These are phyloP conservation scores for Chalciporus chontae DNA, from an alignment of 768 basidiomycete genomes.

Conservation along the genomic window DNA sequence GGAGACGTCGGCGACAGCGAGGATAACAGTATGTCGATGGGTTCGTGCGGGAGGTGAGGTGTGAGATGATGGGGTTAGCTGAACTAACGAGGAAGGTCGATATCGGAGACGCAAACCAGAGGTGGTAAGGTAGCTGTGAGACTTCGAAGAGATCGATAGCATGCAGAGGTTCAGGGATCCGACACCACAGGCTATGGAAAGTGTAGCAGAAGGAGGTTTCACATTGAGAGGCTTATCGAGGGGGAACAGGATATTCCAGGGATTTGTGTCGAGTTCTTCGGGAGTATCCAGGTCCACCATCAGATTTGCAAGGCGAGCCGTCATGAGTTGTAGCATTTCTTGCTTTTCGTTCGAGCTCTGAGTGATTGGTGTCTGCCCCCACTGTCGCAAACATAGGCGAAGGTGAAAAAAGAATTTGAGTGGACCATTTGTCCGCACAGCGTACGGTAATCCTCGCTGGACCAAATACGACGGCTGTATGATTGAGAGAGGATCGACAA, in stretches of 20 bases:
- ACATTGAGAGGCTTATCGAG: slow-evolving; percentile 5
- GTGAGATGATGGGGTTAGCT: slow-evolving; percentile 13
- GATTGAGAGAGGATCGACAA: slow-evolving; percentile 75
- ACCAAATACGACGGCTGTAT: slow-evolving; percentile 83
- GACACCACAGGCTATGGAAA: slow-evolving; percentile 17
- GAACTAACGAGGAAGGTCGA: slow-evolving; percentile 11
- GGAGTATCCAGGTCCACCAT: slow-evolving; percentile 45
- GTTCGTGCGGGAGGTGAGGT: slow-evolving; percentile 10
- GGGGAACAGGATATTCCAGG: slow-evolving; percentile 23
- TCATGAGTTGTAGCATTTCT: slow-evolving; percentile 36
- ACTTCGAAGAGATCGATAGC: slow-evolving; percentile 16
- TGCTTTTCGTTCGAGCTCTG: slow-evolving; percentile 20
- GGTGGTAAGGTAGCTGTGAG: slow-evolving; percentile 23
- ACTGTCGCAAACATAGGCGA: slow-evolving; percentile 50
- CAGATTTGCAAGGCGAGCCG: slow-evolving; percentile 34
- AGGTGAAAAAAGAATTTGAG: slow-evolving; percentile 82
- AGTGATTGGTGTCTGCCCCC: slow-evolving; percentile 26
- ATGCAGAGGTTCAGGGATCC: slow-evolving; percentile 18
- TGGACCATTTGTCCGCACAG: slow-evolving; percentile 60
- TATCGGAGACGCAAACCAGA: slow-evolving; percentile 26
- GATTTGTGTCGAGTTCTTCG: slow-evolving; percentile 22
- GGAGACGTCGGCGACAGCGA: slow-evolving; percentile 40
- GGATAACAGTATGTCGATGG: slow-evolving; percentile 22
- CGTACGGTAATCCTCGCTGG: slow-evolving; percentile 66
- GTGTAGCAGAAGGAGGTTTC: slow-evolving; percentile 6